Evolutionary conservation across 2,329 filamentous ascomycete genomes (phyloP), one percentile per base, ranked within the genome.

Genomic region (Clarireedia homoeocarpa): DNA sequence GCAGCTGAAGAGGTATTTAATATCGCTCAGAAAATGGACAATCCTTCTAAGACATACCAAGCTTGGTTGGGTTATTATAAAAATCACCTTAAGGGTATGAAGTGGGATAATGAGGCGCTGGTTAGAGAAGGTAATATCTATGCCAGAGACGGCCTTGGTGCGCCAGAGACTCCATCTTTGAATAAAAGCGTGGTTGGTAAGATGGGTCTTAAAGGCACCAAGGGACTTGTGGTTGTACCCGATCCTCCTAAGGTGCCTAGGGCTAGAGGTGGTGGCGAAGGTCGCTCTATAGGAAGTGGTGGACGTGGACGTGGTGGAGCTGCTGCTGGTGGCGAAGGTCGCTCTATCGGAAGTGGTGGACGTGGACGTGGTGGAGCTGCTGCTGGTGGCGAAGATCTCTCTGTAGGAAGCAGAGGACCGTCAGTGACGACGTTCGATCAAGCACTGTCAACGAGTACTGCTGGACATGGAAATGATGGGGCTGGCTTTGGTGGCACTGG

Each of bases 11-110:
- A 76, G 12, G 71, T 81, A 0, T 17, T 64, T 9, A 55, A 53
- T 24, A 70, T 77, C n/a, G 70, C 73, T 2, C 66, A 70, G 51
- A 66, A 65, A 51, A 71, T 85, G 63, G 74, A 75, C 4, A 72
- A 74, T 20, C 75, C 77, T 56, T 68, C 67, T 14, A 79, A 75
- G 63, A 72, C 74, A 3, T 84, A 83, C 69, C 76, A 80, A 65
- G 77, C 76, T 4, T 83, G 79, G 78, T 69, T 83, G 9, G 80
- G 79, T 15, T 74, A 56, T 75, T 80, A 74, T 70, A 81, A 81
- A 64, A 73, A 71, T 54, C 73, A 76, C 63, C 61, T 74, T 51
- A 81, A 78, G 68, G 61, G 66, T 10, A 63, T 74, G 55, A 57
- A 63, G 23, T 72, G 70, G 70, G 65, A 69, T 56, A 58, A 51